Conservation (phyloP, 352 stramenopile species). For the Thraustotheca clavata region DNA sequence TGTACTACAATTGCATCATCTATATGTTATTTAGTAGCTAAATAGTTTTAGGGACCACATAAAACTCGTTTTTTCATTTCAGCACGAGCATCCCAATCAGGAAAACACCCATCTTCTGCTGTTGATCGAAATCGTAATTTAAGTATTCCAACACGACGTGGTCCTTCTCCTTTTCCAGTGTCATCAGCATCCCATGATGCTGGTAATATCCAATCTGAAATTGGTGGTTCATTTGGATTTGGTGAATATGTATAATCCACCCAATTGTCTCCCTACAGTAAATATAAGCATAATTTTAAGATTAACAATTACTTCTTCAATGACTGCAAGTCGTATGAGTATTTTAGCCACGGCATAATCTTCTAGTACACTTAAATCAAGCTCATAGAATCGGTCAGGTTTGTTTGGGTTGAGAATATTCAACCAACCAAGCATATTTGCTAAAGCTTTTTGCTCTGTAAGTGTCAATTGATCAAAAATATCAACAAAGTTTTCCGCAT, state of each 20-base stretch:
- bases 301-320: slow-evolving; percentile 38
- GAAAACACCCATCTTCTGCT: neutral
- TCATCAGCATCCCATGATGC: slow-evolving; percentile 43
- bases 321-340: slow-evolving; percentile 55
- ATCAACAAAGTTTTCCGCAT: slow-evolving; percentile 52
- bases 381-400: slow-evolving; percentile 59
- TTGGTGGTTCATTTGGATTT: neutral
- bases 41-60: slow-evolving; percentile 20
- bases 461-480: slow-evolving; percentile 27
- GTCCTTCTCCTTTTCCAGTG: slow-evolving; percentile 39
- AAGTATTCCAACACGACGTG: slow-evolving; percentile 53
- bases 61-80: slow-evolving; percentile 28
- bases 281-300: neutral
- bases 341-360: slow-evolving; percentile 73
- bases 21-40: neutral
- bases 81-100: slow-evolving; percentile 24
- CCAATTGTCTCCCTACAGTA: slow-evolving; percentile 27
- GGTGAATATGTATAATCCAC: slow-evolving; percentile 28
- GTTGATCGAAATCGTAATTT: slow-evolving; percentile 34
- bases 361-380: slow-evolving; percentile 65
- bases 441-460: slow-evolving; percentile 51
- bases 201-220: slow-evolving; percentile 27
- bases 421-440: slow-evolving; percentile 69
- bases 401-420: slow-evolving; percentile 76
- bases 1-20: neutral